Evolutionary conservation across 2,329 filamentous ascomycete species (phyloP).

Genomic region (Graphilbum ipis-grandicollis): DNA sequence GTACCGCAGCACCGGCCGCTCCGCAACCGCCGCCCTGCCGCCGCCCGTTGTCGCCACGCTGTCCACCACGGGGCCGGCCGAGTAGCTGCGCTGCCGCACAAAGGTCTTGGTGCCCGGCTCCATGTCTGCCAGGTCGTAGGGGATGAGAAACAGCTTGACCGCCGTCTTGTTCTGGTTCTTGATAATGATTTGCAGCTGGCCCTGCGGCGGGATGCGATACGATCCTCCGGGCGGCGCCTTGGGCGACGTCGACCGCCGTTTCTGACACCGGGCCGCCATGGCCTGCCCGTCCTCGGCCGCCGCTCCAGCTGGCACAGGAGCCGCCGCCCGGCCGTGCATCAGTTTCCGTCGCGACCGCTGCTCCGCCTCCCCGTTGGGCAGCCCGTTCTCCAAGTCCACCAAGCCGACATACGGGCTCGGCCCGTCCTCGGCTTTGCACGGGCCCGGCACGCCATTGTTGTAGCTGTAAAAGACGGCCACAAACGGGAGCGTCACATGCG

Average conservation of each 20-base stretch:
- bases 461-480: constrained; percentile 96
- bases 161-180: constrained; percentile 98
- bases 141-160: constrained; percentile 86
- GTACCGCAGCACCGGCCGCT: constrained; percentile 68
- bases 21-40: constrained; percentile 13
- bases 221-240: constrained; percentile 65
- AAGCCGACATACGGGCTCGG: constrained; percentile 93
- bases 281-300: too few species aligned
- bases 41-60: constrained; percentile 20
- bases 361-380: constrained; percentile 35
- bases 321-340: constrained; percentile 22
- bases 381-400: constrained; percentile 73
- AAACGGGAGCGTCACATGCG: constrained; percentile 81
- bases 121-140: constrained; percentile 87
- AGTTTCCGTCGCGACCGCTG: constrained; percentile 27
- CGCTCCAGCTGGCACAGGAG: too few species aligned
- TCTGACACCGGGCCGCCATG: constrained; percentile 14
- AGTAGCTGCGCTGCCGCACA: constrained; percentile 85
- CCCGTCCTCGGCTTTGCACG: constrained; percentile 56
- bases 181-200: constrained; percentile 89
- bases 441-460: constrained; percentile 34
- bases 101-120: constrained; percentile 90
- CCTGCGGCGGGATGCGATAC: constrained; percentile 86
- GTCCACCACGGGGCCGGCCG: constrained; percentile 68
- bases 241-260: constrained; percentile 33